Evolutionary conservation across 495 filamentous ascomycete genomes (phyloP).

Genomic region (Xylaria longipes): DNA sequence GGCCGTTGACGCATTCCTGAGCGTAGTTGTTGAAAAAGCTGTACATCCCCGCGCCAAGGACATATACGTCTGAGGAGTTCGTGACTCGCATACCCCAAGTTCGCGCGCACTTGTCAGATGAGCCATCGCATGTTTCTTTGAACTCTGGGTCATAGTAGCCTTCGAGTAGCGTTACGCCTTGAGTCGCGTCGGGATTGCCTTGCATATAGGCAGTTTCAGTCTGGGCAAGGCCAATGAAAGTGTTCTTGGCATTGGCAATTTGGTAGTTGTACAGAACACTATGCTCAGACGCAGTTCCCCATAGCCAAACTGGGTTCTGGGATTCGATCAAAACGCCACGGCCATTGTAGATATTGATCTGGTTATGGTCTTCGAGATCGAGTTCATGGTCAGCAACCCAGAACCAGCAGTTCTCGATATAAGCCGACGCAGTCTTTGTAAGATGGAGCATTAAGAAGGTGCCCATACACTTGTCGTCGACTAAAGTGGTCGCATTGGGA

Average conservation of each 20-base stretch:
- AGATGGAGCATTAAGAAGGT: slow-evolving; percentile 86
- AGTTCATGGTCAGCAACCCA: slow-evolving; percentile 96
- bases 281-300: slow-evolving; percentile 86
- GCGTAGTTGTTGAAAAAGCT: slow-evolving; percentile 87
- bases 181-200: slow-evolving; percentile 77
- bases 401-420: slow-evolving; percentile 93
- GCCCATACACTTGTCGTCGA: slow-evolving; percentile 67
- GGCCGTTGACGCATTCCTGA: slow-evolving; percentile 73
- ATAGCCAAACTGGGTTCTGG: slow-evolving; percentile 69
- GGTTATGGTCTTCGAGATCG: slow-evolving; percentile 74
- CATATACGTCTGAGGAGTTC: slow-evolving; percentile 67
- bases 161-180: slow-evolving; percentile 67
- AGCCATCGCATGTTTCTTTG: slow-evolving; percentile 64
- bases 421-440: slow-evolving; percentile 70
- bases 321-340: slow-evolving; percentile 82
- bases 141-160: slow-evolving; percentile 80
- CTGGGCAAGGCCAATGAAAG: slow-evolving; percentile 88
- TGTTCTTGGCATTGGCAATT: slow-evolving; percentile 75
- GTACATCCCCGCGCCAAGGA: slow-evolving; percentile 84
- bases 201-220: slow-evolving; percentile 94
- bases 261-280: slow-evolving; percentile 89
- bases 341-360: slow-evolving; percentile 92
- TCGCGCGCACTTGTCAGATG: slow-evolving; percentile 70
- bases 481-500: slow-evolving; percentile 61
- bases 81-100: slow-evolving; percentile 84